These are phyloP conservation scores for Biscogniauxia sp. DNA, from an alignment of 2,329 filamentous ascomycete species.

Conservation along the genomic window DNA sequence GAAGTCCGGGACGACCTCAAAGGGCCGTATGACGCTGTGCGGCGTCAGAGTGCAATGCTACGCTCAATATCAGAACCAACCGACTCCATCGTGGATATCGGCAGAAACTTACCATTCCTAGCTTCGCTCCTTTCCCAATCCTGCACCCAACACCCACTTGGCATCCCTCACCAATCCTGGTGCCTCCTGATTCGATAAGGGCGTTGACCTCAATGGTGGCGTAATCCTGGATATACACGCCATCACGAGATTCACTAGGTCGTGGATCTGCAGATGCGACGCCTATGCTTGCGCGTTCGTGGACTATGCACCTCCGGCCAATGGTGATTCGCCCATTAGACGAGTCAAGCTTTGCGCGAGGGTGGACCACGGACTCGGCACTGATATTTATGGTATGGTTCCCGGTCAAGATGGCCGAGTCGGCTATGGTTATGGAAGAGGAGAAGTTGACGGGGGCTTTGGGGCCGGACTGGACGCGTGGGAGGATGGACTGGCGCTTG, in stretches of 20 bases:
- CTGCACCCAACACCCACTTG: constrained; percentile 58
- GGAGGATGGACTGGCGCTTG: constrained; percentile 57
- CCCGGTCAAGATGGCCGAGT: constrained; percentile 64
- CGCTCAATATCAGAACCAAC: constrained; percentile 3
- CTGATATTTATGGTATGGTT: constrained; percentile 76
- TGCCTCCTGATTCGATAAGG: constrained; percentile 60
- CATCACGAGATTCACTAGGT: constrained; percentile 37
- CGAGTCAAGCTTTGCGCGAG: constrained; percentile 76
- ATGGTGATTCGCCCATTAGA: constrained; percentile 75
- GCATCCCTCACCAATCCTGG: constrained; percentile 59
- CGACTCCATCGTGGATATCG: background rate
- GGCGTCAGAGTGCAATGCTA: constrained; percentile 71
- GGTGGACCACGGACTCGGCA: constrained; percentile 79
- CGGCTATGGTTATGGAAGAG: constrained; percentile 58
- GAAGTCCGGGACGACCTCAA: constrained; percentile 60
- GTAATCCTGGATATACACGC: constrained; percentile 59
- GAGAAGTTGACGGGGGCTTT: constrained; percentile 63
- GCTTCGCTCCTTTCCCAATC: constrained; percentile 57
- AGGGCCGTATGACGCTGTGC: constrained; percentile 55
- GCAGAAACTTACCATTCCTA: constrained; percentile 55
- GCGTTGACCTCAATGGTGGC: constrained; percentile 61
- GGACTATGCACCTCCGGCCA: constrained; percentile 77
- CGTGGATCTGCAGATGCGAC: constrained; percentile 35
- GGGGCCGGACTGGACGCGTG: constrained; percentile 52
- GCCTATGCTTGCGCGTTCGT: constrained; percentile 64